A percentile compares a stretch with the other conserved stretches of the same genome.
Evolutionary conservation across 371 early-diverging fungal species (phyloP).

Genomic region (Mortierella sp.): DNA sequence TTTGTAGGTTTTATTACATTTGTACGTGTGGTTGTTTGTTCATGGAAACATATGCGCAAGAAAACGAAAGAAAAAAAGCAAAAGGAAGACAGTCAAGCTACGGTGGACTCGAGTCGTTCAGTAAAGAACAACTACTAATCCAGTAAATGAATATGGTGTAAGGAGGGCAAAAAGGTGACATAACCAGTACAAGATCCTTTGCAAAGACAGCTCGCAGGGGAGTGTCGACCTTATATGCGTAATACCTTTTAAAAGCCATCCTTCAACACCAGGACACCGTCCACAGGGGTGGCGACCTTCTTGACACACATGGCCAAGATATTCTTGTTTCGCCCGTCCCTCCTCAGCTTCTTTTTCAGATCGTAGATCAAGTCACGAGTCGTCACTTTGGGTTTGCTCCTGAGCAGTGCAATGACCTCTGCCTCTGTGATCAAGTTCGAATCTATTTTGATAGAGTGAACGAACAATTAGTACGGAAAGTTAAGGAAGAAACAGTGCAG

Average conservation of each 20-base stretch:
- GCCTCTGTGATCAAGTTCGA: conserved; percentile 72
- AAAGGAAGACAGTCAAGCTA: background rate
- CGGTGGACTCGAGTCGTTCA: background rate
- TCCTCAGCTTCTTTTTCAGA: conserved; percentile 78
- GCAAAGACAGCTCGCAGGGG: background rate
- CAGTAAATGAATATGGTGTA: background rate
- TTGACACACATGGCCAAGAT: conserved; percentile 72
- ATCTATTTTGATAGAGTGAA: conserved; percentile 10
- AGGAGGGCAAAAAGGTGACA: background rate
- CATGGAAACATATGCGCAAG: background rate
- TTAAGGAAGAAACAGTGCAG: background rate
- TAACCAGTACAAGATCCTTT: background rate
- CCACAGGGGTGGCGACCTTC: conserved; percentile 70
- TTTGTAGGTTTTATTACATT: background rate
- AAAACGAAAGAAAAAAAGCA: background rate
- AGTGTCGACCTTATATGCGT: background rate
- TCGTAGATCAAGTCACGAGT: conserved; percentile 77
- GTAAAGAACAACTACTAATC: background rate
- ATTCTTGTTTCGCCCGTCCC: conserved; percentile 71
- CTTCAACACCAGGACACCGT: conserved; percentile 61
- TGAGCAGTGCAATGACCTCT: conserved; percentile 76
- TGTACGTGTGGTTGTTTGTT: background rate
- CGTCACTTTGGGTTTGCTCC: conserved; percentile 64
- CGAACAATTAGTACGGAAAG: background rate
- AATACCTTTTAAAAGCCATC: conserved; percentile 42